Conservation (phyloP, 2,329 filamentous ascomycete genomes). For the Teratosphaeria epicoccoides region DNA sequence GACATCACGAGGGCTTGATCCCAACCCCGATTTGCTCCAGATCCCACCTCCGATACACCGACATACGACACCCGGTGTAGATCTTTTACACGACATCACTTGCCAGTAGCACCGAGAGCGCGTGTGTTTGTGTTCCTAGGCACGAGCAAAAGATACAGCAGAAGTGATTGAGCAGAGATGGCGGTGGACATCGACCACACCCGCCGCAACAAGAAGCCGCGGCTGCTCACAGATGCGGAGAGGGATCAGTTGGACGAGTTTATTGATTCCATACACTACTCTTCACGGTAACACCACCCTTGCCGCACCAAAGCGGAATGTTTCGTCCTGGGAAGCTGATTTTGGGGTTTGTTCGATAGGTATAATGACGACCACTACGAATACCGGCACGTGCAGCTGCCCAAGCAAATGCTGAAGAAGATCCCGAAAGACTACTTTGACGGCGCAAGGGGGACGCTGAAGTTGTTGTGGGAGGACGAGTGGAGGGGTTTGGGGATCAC, state of each 20-base stretch:
- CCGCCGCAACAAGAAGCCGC: conserved; percentile 77
- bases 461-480: conserved; percentile 95
- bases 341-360: conserved; percentile 39
- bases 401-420: conserved; percentile 94
- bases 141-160: not conserved
- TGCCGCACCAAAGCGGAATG: not conserved
- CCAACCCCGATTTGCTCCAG: not conserved
- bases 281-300: conserved; percentile 57
- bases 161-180: not conserved
- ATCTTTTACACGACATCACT: not conserved
- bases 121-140: not conserved
- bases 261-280: conserved; percentile 91
- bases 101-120: not conserved
- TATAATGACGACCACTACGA: conserved; percentile 90
- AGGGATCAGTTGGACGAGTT: conserved; percentile 79
- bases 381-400: conserved; percentile 94
- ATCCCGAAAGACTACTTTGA: conserved; percentile 96
- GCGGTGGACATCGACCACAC: conserved; percentile 61
- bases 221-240: conserved; percentile 70
- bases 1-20: not conserved
- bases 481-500: conserved; percentile 96
- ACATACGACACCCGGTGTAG: not conserved
- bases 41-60: not conserved
- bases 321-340: not conserved
- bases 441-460: conserved; percentile 76